phyloP scores from a whole-genome alignment of 345 rosid species.

The Ceriops tagal region DNA sequence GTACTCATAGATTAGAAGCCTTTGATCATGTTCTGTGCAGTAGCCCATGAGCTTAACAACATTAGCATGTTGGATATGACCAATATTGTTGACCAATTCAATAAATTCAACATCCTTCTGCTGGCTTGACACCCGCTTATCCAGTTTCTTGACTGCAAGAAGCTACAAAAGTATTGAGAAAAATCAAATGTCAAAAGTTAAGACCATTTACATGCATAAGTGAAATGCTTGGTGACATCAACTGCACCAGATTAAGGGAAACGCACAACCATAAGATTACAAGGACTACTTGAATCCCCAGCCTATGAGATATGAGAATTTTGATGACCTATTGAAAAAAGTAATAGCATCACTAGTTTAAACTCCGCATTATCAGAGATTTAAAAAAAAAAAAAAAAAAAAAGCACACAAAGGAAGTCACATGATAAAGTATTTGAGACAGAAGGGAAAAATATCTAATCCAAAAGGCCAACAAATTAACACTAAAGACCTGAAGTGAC shows the following conservation, averaged over 20 bases:
- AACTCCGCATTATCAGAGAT: background rate
- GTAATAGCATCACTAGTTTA: slow-evolving; percentile 1
- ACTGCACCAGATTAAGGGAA: background rate
- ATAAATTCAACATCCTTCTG: slow-evolving; percentile 76
- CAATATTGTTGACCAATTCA: slow-evolving; percentile 71
- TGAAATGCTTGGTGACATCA: background rate
- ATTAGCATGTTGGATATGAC: slow-evolving; percentile 76
- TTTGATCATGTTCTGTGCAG: slow-evolving; percentile 91
- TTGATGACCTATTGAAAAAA: background rate
- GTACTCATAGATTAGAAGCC: slow-evolving; percentile 84
- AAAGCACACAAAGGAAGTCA: background rate
- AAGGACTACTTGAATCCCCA: background rate
- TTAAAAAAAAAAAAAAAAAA: slow-evolving; percentile 2
- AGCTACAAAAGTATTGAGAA: slow-evolving; percentile 46
- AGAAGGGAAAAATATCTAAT: too few relatives aligned
- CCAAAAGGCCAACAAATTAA: background rate
- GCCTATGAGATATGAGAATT: background rate
- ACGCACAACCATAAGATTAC: background rate
- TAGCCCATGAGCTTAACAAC: slow-evolving; percentile 86
- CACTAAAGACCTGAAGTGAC: too few relatives aligned
- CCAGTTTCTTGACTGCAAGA: slow-evolving; percentile 88
- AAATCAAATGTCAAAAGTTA: slow-evolving; percentile 11
- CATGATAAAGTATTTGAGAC: too few relatives aligned
- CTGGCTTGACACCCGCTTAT: slow-evolving; percentile 59
- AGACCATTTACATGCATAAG: background rate